A percentile compares a stretch with the other conserved stretches of the same genome.
Evolutionary conservation across 129 eudicot species (phyloP).

Genomic region (Helianthus tuberosus): DNA sequence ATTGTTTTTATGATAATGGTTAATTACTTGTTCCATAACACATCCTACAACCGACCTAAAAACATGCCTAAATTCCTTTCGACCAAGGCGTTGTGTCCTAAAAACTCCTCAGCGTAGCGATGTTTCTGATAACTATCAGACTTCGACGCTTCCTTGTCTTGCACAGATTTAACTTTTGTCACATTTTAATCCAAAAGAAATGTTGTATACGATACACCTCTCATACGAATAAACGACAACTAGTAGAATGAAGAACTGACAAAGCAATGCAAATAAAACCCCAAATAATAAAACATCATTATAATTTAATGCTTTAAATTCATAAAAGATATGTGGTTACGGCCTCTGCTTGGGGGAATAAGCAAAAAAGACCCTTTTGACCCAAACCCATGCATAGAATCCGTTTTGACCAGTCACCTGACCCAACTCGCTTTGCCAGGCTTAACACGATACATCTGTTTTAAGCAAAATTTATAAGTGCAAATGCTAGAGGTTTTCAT

Average conservation of each 20-base stretch:
- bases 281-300: not conserved
- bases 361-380: not conserved
- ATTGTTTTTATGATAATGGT: too few relatives aligned
- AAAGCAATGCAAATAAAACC: not conserved
- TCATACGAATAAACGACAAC: not conserved
- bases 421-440: too few relatives aligned
- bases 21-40: too few relatives aligned
- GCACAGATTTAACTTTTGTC: not conserved
- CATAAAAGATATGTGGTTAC: not conserved
- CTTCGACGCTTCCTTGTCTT: too few relatives aligned
- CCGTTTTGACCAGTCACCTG: too few relatives aligned
- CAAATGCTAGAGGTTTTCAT: constrained; percentile 1
- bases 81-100: too few relatives aligned
- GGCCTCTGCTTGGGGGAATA: constrained; percentile 1
- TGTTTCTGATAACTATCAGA: too few relatives aligned
- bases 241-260: not conserved
- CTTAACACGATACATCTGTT: not conserved
- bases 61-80: too few relatives aligned
- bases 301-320: not conserved
- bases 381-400: too few relatives aligned
- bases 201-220: not conserved
- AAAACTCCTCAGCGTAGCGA: too few relatives aligned
- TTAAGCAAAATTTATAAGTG: not conserved
- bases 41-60: too few relatives aligned
- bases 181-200: not conserved